phyloP scores from a whole-genome alignment of 176 grass and related monocot genomes.

The Oryza meyeriana region DNA sequence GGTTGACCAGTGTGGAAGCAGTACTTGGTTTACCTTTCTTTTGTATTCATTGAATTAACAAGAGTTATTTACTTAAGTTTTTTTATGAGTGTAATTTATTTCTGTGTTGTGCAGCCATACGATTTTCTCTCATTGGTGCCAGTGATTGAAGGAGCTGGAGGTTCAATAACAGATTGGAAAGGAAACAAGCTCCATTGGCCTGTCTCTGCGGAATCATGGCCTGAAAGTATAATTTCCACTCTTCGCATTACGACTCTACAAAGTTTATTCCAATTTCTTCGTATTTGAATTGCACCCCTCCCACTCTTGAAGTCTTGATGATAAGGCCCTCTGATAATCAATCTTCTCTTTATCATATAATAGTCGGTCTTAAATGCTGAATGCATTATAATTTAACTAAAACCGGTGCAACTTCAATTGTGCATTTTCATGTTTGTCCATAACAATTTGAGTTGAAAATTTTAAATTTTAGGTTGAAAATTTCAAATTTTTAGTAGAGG shows the following conservation, averaged over 20 bases:
- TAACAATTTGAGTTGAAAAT: too few species aligned
- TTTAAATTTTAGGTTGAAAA: too few species aligned
- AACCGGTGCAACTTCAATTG: background rate
- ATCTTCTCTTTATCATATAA: background rate
- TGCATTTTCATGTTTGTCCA: background rate
- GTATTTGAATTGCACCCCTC: background rate
- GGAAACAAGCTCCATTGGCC: slow-evolving; percentile 65
- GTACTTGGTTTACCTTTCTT: background rate
- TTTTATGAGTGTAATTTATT: background rate
- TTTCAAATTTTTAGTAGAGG: too few species aligned
- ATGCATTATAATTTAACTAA: background rate
- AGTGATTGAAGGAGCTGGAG: slow-evolving; percentile 85
- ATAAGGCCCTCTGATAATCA: background rate
- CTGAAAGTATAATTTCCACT: slow-evolving; percentile 53
- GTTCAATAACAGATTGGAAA: slow-evolving; percentile 87
- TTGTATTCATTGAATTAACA: background rate
- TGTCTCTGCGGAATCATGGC: slow-evolving; percentile 47
- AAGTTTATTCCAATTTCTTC: background rate
- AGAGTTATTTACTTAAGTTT: background rate
- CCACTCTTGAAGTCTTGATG: background rate
- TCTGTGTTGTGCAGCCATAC: slow-evolving; percentile 52
- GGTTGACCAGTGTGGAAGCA: background rate
- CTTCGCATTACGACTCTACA: background rate
- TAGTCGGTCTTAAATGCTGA: background rate
- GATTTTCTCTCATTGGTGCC: slow-evolving; percentile 82